phyloP scores from a whole-genome alignment of 306 rosid species.

The Sesbania bispinosa region DNA sequence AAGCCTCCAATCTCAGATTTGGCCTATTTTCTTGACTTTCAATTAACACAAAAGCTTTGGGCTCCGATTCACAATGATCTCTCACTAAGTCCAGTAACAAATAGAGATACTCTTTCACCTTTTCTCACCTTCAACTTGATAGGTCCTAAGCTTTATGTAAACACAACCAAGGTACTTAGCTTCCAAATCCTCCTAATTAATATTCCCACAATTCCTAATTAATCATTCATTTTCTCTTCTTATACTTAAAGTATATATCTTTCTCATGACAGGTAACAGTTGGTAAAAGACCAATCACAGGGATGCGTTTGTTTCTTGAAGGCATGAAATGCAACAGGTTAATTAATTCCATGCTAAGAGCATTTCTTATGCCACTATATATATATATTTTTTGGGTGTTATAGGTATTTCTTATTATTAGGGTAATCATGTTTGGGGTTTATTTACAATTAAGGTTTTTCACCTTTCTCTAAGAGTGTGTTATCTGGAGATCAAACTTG shows the following conservation, averaged over 20 bases:
- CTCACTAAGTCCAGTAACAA: slow-evolving; percentile 61
- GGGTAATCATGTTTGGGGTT: too few species aligned
- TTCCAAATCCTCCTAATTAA: background rate
- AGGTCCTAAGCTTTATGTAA: slow-evolving; percentile 81
- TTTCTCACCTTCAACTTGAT: slow-evolving; percentile 61
- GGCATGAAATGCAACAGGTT: slow-evolving; percentile 93
- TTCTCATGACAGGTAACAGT: slow-evolving; percentile 50
- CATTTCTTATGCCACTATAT: too few species aligned
- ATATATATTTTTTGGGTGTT: too few species aligned
- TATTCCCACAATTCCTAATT: too few species aligned
- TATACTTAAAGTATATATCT: too few species aligned
- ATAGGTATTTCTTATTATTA: too few species aligned
- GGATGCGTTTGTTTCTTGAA: slow-evolving; percentile 87
- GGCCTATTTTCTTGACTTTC: slow-evolving; percentile 83
- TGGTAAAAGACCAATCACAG: slow-evolving; percentile 76
- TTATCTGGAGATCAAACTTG: too few species aligned
- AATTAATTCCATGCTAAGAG: too few species aligned
- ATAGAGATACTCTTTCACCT: slow-evolving; percentile 42
- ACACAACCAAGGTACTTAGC: slow-evolving; percentile 64
- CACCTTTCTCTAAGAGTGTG: too few species aligned
- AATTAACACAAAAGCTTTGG: slow-evolving; percentile 76
- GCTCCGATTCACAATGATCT: slow-evolving; percentile 85
- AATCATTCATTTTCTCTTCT: too few species aligned
- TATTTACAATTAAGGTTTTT: too few species aligned
- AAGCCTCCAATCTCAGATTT: slow-evolving; percentile 81